Percentiles rank a stretch among this genome's conserved stretches.
phyloP scores from a whole-genome alignment of 192 early-diverging fungal species.

The Pilobolus umbonatus region DNA sequence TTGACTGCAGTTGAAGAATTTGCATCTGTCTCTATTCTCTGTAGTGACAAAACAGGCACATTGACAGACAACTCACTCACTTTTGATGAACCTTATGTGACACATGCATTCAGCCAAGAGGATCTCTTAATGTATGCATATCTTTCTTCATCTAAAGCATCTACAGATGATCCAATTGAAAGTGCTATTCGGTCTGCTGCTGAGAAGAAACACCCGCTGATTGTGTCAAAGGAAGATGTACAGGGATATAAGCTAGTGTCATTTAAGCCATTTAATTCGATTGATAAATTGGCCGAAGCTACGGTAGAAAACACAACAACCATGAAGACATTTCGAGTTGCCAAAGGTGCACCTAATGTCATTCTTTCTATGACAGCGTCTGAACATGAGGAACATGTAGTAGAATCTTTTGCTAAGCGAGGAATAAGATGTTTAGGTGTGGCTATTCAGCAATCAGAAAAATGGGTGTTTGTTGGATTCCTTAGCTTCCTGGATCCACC shows the following conservation, averaged over 20 bases:
- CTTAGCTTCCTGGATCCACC: slow-evolving; percentile 66
- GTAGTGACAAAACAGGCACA: slow-evolving; percentile 71
- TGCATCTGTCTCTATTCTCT: slow-evolving; percentile 64
- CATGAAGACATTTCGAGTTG: slow-evolving; percentile 48
- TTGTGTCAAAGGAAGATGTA: slow-evolving; percentile 45
- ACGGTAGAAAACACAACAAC: slow-evolving; percentile 50
- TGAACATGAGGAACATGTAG: slow-evolving; percentile 43
- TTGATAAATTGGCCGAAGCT: slow-evolving; percentile 62
- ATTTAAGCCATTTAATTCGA: slow-evolving; percentile 74
- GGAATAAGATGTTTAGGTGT: slow-evolving; percentile 72
- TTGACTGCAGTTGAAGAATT: slow-evolving; percentile 78
- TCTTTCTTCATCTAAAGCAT: slow-evolving; percentile 63
- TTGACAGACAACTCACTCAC: slow-evolving; percentile 72
- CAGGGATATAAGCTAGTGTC: slow-evolving; percentile 63
- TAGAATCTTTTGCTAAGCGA: slow-evolving; percentile 55
- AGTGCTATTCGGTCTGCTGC: slow-evolving; percentile 61
- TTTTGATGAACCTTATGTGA: slow-evolving; percentile 65
- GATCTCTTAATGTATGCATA: slow-evolving; percentile 62
- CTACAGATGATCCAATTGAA: slow-evolving; percentile 75
- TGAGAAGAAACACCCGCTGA: slow-evolving; percentile 38
- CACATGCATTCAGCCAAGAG: slow-evolving; percentile 40
- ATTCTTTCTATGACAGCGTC: slow-evolving; percentile 50
- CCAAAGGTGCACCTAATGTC: slow-evolving; percentile 76
- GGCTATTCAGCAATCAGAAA: slow-evolving; percentile 38
- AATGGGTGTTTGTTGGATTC: slow-evolving; percentile 62